Evolutionary conservation across 129 eudicot species (phyloP), one percentile per base, ranked within the genome.

Genomic region (Tagetes erecta): DNA sequence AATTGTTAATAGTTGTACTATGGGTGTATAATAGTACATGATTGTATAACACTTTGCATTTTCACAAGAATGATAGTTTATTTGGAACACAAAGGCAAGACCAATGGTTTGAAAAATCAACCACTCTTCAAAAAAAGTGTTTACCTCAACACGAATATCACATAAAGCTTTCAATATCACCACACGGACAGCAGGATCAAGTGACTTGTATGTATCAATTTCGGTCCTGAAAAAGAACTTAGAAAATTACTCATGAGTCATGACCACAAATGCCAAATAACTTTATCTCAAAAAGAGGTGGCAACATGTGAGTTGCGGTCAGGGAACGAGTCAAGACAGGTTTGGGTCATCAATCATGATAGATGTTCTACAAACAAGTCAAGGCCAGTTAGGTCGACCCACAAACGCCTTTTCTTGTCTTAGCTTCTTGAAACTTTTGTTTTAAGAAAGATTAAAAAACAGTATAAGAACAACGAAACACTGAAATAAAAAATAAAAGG

Each of bases 71-170:
- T 33, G 5, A 49, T 13, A 36, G 67, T 41, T 71, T 41, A 41
- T 71, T 71, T 78, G 38, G 6, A 56, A 8, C 42, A 35, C 65
- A 44, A 57, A 56, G 31, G 38, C 75, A 56, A 34, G 46, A 20
- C 5, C 52, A 20, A 11, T 2, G 47, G 49, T 44, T 52, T 42
- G 31, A 65, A 79, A 71, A 64, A 12, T 64, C 68, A 44, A 72
- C 1, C 38, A n/a, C 39, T 67, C 9, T 46, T 20, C 11, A 11
- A 9, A 12, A 49, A 56, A 49, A n/a, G 8, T 35, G 64, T 6
- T 55, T 90, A 94, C 99, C 99, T 94, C 97, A 51, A 94, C 99
- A 71, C 99, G 99, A 72, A 94, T 94, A 78, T 94, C 99, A 72
- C 99, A 94, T 46, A 94, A 74, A 11, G 99, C 96, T 82, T 94